Base-by-base conservation (phyloP, 2,329 filamentous ascomycete genomes). In the Aschersonia sp. region DNA sequence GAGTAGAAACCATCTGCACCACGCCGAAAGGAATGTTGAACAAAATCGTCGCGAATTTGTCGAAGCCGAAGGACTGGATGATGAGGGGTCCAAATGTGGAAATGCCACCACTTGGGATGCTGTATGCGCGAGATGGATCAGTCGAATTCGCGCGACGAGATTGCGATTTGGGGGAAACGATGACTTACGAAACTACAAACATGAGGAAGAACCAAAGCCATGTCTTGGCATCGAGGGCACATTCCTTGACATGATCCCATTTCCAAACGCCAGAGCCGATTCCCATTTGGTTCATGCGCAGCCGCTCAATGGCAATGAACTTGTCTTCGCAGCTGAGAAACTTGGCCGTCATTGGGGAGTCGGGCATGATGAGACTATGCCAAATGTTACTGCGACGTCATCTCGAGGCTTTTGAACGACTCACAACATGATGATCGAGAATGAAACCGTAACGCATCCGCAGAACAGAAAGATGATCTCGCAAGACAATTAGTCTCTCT, bases 1-100 rank as follows among this genome's bases (percentile, higher is more conserved):
- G 64, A 0, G 74, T 83, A 0, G 76, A 70, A 22, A 81, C 63
- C 10, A 81, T 68, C 53, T 83, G 78, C 0, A 81, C 74, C 0
- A 68, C 68, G 2, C 78, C 78, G 43, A 79, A 79, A 0, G 75
- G 76, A 49, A 79, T 78, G 51, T 79, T 78, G 59, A 79, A 76
- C 0, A 79, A 62, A 11, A 79, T 78, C 0, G 76, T 76, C 2
- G 68, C 64, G 49, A 79, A 76, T 10, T 67, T 64, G 44, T 68
- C 65, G 52, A 75, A 80, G 3, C 76, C 76, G 43, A 81, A 80
- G 0, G 70, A 69, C 31, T 74, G 62, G 42, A 81, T 68, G 49
- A 81, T 78, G 6, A 81, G 60, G 4, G 72, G 72, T 0, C 76
- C 76, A 47, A 81, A 81, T 0, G 75, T 76, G 0, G 70, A 68